Base-by-base conservation (phyloP, 108 stramenopile species). In the Nitzschia sp. region DNA sequence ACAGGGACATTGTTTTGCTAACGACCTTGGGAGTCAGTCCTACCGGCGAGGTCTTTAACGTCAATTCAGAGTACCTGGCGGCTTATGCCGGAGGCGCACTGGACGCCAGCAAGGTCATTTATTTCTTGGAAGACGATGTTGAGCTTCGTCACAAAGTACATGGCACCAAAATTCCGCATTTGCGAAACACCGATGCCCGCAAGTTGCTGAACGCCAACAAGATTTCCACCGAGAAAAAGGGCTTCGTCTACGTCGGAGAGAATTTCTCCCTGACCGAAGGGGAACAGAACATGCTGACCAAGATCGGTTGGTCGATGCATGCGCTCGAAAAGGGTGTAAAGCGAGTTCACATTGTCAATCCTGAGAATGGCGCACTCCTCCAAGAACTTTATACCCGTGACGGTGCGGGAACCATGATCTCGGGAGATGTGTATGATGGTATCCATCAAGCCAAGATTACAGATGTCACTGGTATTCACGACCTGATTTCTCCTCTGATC, bases 371-470 rank as follows among this genome's bases (percentile, higher is more conserved):
- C 6, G 85, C 87, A 3, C 78, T 98, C 19, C 78, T 97, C 22
- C 91, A 96, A 71, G 97, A 98, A 70, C 74, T 98, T n/a, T 98
- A 89, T 77, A 98, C 97, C 3, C 85, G 94, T 22, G 97, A 98
- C 77, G 97, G 97, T 27, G 74, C 83, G 29, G 97, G 96, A 8
- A 90, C 94, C 8, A 83, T 98, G 47, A 90, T 98, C 50, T 90
- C 86, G 17, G 80, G 94, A 23, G 97, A 98, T 76, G 65, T 97
- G 22, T 98, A 98, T 55, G 97, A 98, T 61, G 96, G 96, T 8
- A 98, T 98, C 44, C 84, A 90, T 3, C 72, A 72, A 17, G 97
- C 97, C 0, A 80, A 79, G 57, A 88, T 93, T 28, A 72, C 80
- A 57, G 96, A 98, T 71, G 85, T 96, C 17, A 82, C 77, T 22